A percentile compares a stretch with the other conserved stretches of the same genome.
phyloP scores from a whole-genome alignment of 306 rosid genomes.

The Adenanthera pavonina region DNA sequence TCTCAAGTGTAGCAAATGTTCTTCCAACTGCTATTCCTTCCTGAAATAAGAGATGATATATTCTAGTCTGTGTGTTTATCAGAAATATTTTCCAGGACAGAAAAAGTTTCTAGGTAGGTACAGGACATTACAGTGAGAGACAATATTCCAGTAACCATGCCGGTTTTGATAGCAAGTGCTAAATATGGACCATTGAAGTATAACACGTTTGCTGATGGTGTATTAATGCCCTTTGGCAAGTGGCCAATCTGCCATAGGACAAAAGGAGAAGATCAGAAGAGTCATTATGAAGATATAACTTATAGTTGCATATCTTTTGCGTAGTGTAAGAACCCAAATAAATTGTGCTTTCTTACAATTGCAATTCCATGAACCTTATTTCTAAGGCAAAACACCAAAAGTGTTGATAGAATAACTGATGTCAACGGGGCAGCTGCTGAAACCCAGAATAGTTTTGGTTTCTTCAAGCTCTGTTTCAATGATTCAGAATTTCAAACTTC shows the following conservation, averaged over 20 bases:
- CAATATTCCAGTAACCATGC: slow-evolving; percentile 83
- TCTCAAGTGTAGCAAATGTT: slow-evolving; percentile 85
- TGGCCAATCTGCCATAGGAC: slow-evolving; percentile 64
- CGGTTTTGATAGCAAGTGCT: slow-evolving; percentile 87
- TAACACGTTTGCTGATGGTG: slow-evolving; percentile 82
- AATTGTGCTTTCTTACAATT: slow-evolving; percentile 52
- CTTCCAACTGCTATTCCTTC: slow-evolving; percentile 99
- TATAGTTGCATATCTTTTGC: not conserved
- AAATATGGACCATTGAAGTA: slow-evolving; percentile 65
- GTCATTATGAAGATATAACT: not conserved
- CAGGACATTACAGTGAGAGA: slow-evolving; percentile 73
- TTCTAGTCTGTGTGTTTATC: not conserved
- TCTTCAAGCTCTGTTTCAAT: slow-evolving; percentile 75
- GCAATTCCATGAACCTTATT: slow-evolving; percentile 61
- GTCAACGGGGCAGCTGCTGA: slow-evolving; percentile 96
- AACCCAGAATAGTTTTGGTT: slow-evolving; percentile 85
- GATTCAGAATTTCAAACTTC: slow-evolving; percentile 23
- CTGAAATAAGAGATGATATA: slow-evolving; percentile 42
- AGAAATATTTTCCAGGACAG: not conserved
- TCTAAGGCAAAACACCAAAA: slow-evolving; percentile 67
- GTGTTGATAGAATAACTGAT: slow-evolving; percentile 84
- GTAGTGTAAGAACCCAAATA: not conserved
- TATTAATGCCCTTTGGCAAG: slow-evolving; percentile 83
- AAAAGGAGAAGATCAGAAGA: not conserved
- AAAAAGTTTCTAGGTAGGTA: slow-evolving; percentile 7